Conservation (phyloP, 768 basidiomycete genomes). For the Pleurotus tuber-regium region DNA sequence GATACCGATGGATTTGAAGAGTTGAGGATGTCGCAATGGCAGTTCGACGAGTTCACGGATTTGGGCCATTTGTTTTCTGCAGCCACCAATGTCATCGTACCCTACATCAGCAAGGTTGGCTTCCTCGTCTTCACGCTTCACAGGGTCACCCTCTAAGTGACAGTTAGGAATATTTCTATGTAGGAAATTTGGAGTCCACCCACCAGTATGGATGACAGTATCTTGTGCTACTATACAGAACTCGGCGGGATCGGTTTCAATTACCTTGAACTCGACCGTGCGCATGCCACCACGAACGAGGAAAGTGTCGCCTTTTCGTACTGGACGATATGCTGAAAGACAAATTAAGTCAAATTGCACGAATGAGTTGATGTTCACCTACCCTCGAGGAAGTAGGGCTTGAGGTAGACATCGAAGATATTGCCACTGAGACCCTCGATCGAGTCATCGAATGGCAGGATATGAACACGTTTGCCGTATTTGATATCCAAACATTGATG, state of each 20-base stretch:
- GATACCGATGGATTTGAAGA: slow-evolving; percentile 99
- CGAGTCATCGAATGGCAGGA: slow-evolving; percentile 98
- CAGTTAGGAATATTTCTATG: no score
- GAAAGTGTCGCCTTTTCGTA: slow-evolving; percentile 98
- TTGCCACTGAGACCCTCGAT: slow-evolving; percentile 97
- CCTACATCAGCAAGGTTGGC: slow-evolving; percentile 95
- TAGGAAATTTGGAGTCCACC: no score
- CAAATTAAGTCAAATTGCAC: slow-evolving; percentile 1
- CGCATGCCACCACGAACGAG: slow-evolving; percentile 98
- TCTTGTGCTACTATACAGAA: slow-evolving; percentile 99
- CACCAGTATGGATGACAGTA: slow-evolving; percentile 93
- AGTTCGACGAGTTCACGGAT: slow-evolving; percentile 99
- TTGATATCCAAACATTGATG: slow-evolving; percentile 98
- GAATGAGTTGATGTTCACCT: slow-evolving; percentile 16
- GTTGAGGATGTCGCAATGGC: slow-evolving; percentile 95
- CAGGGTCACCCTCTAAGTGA: slow-evolving; percentile 87
- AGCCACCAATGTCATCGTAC: slow-evolving; percentile 99
- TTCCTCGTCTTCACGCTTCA: slow-evolving; percentile 99
- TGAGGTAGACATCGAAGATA: slow-evolving; percentile 97
- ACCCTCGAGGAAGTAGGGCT: slow-evolving; percentile 99
- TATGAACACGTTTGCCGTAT: slow-evolving; percentile 96
- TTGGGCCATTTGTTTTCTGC: slow-evolving; percentile 99
- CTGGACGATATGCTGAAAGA: slow-evolving; percentile 77
- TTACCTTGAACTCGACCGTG: slow-evolving; percentile 98
- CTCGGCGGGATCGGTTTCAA: slow-evolving; percentile 97